Percentiles rank a stretch among this genome's conserved stretches.
phyloP scores from a whole-genome alignment of 108 stramenopile genomes.

The Skeletonema potamos region DNA sequence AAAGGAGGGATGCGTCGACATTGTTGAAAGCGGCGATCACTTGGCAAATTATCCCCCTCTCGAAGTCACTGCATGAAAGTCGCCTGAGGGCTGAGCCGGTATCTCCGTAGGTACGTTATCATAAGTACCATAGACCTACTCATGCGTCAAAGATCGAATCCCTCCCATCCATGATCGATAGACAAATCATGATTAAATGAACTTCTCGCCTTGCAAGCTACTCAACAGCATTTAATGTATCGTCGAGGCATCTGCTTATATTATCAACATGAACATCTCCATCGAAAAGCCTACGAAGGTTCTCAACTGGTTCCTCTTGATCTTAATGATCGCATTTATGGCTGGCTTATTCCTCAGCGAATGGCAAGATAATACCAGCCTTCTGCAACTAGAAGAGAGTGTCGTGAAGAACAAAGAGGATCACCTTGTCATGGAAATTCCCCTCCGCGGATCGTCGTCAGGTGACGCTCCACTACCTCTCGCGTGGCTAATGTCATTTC shows the following conservation, averaged over 20 bases:
- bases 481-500: conserved; percentile 64
- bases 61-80: too few species aligned
- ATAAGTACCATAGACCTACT: too few species aligned
- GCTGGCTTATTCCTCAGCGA: background rate
- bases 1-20: conserved; percentile 8
- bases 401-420: background rate
- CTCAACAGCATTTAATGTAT: too few species aligned
- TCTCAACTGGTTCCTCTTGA: background rate
- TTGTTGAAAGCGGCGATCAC: background rate
- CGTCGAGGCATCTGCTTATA: too few species aligned
- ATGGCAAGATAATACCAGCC: background rate
- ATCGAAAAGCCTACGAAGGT: background rate
- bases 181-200: too few species aligned
- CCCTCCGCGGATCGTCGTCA: background rate
- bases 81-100: too few species aligned
- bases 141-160: too few species aligned
- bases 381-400: background rate
- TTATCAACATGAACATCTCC: background rate
- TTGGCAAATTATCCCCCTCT: too few species aligned
- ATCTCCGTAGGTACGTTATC: too few species aligned
- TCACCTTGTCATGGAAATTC: background rate
- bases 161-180: too few species aligned
- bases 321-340: background rate
- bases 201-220: too few species aligned
- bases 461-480: conserved; percentile 9